Conservation (phyloP, 768 basidiomycete genomes). For the Russula olivacea region DNA sequence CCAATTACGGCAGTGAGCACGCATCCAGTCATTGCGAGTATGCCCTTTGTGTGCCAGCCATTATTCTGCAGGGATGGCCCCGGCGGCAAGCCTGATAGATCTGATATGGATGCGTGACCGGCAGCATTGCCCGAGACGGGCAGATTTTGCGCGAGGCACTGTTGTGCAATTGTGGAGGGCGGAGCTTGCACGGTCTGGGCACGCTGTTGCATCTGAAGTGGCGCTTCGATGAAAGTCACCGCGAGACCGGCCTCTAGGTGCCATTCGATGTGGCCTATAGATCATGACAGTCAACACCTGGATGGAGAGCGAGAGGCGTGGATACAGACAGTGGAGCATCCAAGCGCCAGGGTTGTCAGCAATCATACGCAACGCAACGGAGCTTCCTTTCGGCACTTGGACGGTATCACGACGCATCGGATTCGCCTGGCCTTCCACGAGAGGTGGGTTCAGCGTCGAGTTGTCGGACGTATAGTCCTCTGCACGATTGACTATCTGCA, state of each 20-base stretch:
- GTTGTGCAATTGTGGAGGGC: conserved; percentile 45
- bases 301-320: background rate
- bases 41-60: conserved; percentile 70
- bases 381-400: conserved; percentile 59
- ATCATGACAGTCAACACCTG: conserved; percentile 2
- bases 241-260: conserved; percentile 83
- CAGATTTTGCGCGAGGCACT: conserved; percentile 60
- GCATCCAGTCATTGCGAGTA: conserved; percentile 70
- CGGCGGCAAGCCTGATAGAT: conserved; percentile 56
- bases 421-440: conserved; percentile 73
- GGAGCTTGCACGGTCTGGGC: conserved; percentile 45
- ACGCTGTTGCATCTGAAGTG: conserved; percentile 57
- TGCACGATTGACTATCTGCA: conserved; percentile 72
- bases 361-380: conserved; percentile 68
- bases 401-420: conserved; percentile 92
- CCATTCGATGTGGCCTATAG: conserved; percentile 77
- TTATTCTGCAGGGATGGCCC: conserved; percentile 70
- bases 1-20: conserved; percentile 80
- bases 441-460: conserved; percentile 70
- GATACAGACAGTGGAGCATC: conserved; percentile 69
- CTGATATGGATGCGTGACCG: conserved; percentile 61
- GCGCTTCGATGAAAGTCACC: conserved; percentile 78
- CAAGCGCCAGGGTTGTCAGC: conserved; percentile 94
- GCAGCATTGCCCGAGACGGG: conserved; percentile 81
- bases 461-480: conserved; percentile 68